These are phyloP conservation scores for Suhomyces sp. DNA, from an alignment of 805 yeast species.

Conservation along the genomic window DNA sequence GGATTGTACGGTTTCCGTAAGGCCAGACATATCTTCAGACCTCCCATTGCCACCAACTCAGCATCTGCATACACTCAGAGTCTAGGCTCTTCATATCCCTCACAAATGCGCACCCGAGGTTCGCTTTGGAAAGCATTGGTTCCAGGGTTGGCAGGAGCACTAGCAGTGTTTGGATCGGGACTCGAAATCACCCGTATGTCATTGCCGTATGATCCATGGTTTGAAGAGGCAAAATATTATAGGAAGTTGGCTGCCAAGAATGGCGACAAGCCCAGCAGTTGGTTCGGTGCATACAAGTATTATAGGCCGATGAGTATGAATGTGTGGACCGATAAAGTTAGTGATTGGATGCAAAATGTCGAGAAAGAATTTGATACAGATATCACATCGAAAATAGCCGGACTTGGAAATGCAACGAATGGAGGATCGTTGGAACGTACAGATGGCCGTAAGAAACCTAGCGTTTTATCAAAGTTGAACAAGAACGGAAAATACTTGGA, in stretches of 20 bases:
- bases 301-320: constrained; percentile 50
- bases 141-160: constrained; percentile 39
- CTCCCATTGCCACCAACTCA: constrained; percentile 3
- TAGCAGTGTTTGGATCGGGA: constrained; percentile 52
- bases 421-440: constrained; percentile 1
- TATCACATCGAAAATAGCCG: too few species aligned
- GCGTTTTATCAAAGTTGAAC: constrained; percentile 13
- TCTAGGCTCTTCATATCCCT: background rate
- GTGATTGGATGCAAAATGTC: constrained; percentile 8
- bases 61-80: too few species aligned
- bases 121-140: constrained; percentile 12
- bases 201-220: constrained; percentile 64
- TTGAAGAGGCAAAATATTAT: constrained; percentile 59
- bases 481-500: constrained; percentile 28
- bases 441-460: background rate
- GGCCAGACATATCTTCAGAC: constrained; percentile 17
- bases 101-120: constrained; percentile 5
- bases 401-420: too few species aligned
- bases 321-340: constrained; percentile 32
- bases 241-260: constrained; percentile 49
- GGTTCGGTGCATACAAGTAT: constrained; percentile 67
- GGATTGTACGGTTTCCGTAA: constrained; percentile 36
- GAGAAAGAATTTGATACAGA: constrained; percentile 3
- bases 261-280: constrained; percentile 51
- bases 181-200: constrained; percentile 55